Conservation (phyloP, 2,329 filamentous ascomycete genomes). For the Rhytidhysteron rufulum region DNA sequence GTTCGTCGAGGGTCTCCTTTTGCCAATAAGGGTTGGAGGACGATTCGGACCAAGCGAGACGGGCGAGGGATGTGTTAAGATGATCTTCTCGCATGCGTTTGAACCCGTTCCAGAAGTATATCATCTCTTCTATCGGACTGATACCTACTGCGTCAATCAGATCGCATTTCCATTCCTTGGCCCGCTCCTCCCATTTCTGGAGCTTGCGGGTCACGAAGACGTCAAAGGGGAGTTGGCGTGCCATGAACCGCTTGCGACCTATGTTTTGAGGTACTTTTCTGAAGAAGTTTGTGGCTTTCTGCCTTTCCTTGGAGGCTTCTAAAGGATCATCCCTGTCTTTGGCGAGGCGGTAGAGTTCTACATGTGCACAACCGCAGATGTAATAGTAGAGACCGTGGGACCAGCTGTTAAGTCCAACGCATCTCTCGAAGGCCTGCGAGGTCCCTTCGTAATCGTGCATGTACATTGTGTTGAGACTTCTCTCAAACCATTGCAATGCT, state of each 20-base stretch:
- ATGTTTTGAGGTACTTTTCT: conserved; percentile 68
- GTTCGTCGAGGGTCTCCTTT: conserved; percentile 55
- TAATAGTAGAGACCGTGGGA: conserved; percentile 87
- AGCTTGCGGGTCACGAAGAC: conserved; percentile 79
- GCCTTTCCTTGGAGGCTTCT: conserved; percentile 46
- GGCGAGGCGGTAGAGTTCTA: conserved; percentile 73
- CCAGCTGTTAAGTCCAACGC: conserved; percentile 67
- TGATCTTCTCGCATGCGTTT: conserved; percentile 71
- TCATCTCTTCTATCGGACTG: conserved; percentile 83
- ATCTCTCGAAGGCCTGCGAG: conserved; percentile 66
- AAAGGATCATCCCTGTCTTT: conserved; percentile 41
- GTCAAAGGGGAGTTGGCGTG: conserved; percentile 84
- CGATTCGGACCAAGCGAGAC: conserved; percentile 65
- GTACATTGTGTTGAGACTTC: conserved; percentile 73
- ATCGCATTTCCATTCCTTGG: conserved; percentile 59
- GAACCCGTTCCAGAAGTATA: conserved; percentile 87
- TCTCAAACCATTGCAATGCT: conserved; percentile 81
- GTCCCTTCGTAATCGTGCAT: conserved; percentile 72
- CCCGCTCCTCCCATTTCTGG: conserved; percentile 79
- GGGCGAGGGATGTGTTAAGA: conserved; percentile 59
- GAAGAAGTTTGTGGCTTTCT: conserved; percentile 63
- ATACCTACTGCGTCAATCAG: conserved; percentile 78
- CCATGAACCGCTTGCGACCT: conserved; percentile 87
- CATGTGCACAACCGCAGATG: conserved; percentile 71
- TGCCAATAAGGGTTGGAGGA: conserved; percentile 47